Evolutionary conservation across 176 grass and related monocot genomes (phyloP).

Genomic region (Tuctoria greenei): DNA sequence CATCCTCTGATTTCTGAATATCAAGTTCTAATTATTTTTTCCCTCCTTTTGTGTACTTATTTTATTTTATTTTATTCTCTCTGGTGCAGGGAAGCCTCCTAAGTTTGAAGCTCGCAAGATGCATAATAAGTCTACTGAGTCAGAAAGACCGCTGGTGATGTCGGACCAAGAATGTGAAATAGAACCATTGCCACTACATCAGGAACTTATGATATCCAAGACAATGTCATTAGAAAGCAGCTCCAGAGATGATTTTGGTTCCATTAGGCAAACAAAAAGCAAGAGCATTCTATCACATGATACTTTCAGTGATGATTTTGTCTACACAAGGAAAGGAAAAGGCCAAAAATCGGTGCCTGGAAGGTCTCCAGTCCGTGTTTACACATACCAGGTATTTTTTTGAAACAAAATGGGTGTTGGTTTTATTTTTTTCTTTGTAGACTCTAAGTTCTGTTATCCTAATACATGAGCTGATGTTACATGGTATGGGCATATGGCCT

Average conservation of each 20-base stretch:
- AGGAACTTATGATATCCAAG: conserved; percentile 34
- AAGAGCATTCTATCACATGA: conserved; percentile 32
- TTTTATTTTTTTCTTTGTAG: conserved; percentile 24
- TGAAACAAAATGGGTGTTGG: conserved; percentile 21
- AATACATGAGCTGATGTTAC: conserved; percentile 1
- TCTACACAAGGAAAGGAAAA: conserved; percentile 48
- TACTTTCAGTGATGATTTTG: conserved; percentile 42
- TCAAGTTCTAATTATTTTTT: neutral
- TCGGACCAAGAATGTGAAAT: conserved; percentile 53
- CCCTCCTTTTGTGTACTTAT: neutral
- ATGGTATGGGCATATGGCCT: neutral
- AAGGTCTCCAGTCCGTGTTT: conserved; percentile 61
- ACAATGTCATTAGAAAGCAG: conserved; percentile 34
- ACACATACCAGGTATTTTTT: conserved; percentile 65
- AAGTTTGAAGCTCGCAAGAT: conserved; percentile 77
- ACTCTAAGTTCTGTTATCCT: neutral
- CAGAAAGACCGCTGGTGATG: conserved; percentile 42
- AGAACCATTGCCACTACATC: conserved; percentile 44
- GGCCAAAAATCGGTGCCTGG: conserved; percentile 45
- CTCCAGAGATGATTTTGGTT: conserved; percentile 33
- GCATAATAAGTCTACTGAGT: conserved; percentile 37
- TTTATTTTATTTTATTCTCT: conserved; percentile 16
- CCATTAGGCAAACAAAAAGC: conserved; percentile 47
- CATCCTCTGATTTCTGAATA: conserved; percentile 33
- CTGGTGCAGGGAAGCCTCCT: conserved; percentile 70